Evolutionary conservation across 305 asterid genomes (phyloP).

Genomic region (Solanum chacoense): DNA sequence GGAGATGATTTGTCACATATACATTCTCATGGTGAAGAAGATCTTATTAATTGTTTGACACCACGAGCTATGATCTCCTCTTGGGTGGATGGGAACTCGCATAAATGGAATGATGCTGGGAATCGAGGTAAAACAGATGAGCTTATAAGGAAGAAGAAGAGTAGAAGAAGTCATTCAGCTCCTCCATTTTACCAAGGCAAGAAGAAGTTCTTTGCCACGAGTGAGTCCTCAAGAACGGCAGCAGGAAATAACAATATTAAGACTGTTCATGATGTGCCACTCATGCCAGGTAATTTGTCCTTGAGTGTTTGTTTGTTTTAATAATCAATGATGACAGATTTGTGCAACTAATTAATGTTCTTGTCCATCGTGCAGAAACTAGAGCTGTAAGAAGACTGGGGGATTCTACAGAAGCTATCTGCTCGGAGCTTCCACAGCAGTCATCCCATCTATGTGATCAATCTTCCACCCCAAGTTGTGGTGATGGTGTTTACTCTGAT

Average conservation of each 20-base stretch:
- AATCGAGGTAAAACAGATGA: slow-evolving; percentile 14
- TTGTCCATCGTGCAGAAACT: slow-evolving; percentile 31
- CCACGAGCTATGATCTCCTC: not conserved
- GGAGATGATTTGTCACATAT: slow-evolving; percentile 26
- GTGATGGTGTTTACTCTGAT: slow-evolving; percentile 18
- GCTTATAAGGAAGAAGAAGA: slow-evolving; percentile 23
- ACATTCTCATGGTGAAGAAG: slow-evolving; percentile 19
- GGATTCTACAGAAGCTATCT: slow-evolving; percentile 20
- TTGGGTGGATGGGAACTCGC: slow-evolving; percentile 6
- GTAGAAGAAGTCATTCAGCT: slow-evolving; percentile 70
- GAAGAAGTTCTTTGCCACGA: slow-evolving; percentile 40
- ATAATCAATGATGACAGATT: not conserved
- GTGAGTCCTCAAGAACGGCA: slow-evolving; percentile 23
- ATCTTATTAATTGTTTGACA: slow-evolving; percentile 14
- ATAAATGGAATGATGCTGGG: slow-evolving; percentile 13
- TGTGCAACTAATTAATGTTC: slow-evolving; percentile 1
- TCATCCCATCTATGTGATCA: slow-evolving; percentile 14
- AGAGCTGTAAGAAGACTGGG: slow-evolving; percentile 20
- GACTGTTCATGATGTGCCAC: slow-evolving; percentile 6
- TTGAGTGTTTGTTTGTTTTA: not conserved
- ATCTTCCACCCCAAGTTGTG: slow-evolving; percentile 23
- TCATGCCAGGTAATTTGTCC: slow-evolving; percentile 17
- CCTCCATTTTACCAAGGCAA: slow-evolving; percentile 71
- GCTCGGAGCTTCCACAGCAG: slow-evolving; percentile 17
- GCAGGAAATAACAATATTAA: slow-evolving; percentile 18